phyloP scores from a whole-genome alignment of 2,329 filamentous ascomycete genomes.

The Colletotrichum cordylinicola region DNA sequence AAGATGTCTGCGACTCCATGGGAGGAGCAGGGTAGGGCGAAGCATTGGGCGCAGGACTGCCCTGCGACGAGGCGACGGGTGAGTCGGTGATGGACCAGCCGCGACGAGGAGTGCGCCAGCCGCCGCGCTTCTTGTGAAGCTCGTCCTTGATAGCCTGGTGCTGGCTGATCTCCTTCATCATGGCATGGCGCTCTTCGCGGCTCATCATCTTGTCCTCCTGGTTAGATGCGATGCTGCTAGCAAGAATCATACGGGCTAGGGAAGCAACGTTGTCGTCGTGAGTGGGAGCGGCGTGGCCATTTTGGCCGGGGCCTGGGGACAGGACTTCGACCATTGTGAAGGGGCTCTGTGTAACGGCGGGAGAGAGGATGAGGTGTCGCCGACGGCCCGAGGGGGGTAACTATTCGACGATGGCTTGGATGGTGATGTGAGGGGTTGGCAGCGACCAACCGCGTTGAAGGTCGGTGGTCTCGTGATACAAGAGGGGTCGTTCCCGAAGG shows the following conservation, averaged over 20 bases:
- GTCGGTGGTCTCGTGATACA: not conserved
- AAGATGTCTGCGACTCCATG: not conserved
- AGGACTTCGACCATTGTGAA: constrained; percentile 38
- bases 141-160: constrained; percentile 43
- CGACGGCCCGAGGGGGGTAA: not conserved
- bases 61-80: constrained; percentile 25
- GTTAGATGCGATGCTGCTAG: constrained; percentile 22
- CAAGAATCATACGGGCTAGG: constrained; percentile 22
- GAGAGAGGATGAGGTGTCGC: not conserved
- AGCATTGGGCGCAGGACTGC: not conserved
- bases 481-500: not conserved
- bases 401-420: constrained; percentile 1
- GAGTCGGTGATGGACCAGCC: constrained; percentile 55
- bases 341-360: not conserved
- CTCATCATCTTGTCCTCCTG: constrained; percentile 32
- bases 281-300: constrained; percentile 16
- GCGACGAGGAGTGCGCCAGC: constrained; percentile 46
- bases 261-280: constrained; percentile 23
- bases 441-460: not conserved
- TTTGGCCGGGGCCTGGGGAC: constrained; percentile 23
- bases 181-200: constrained; percentile 46
- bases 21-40: not conserved
- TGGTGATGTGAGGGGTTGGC: not conserved
- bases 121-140: constrained; percentile 38
- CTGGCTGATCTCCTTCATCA: constrained; percentile 41